A percentile compares a stretch with the other conserved stretches of the same genome.
Evolutionary conservation across 768 basidiomycete genomes (phyloP).

Genomic region (Pulveroboletus sp.): DNA sequence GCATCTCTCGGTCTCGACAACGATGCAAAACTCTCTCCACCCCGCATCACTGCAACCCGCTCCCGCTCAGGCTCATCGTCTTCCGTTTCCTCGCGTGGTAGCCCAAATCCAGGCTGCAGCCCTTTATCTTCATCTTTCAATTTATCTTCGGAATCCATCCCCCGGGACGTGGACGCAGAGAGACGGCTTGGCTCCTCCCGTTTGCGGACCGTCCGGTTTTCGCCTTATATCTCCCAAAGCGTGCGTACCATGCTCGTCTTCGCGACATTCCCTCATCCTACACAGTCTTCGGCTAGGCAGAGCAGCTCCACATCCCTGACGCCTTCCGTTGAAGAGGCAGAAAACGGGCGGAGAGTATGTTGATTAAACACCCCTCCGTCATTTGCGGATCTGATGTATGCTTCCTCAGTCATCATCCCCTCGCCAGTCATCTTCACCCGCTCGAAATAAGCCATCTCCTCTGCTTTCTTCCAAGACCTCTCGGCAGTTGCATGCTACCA

Average conservation of each 20-base stretch:
- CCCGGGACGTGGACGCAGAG: slow-evolving; percentile 29
- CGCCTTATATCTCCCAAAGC: slow-evolving; percentile 29
- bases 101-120: slow-evolving; percentile 31
- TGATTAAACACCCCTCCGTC: slow-evolving; percentile 24
- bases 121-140: slow-evolving; percentile 37
- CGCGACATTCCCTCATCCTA: not conserved
- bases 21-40: slow-evolving; percentile 31
- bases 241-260: slow-evolving; percentile 16
- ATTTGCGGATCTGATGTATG: slow-evolving; percentile 34
- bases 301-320: slow-evolving; percentile 43
- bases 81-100: slow-evolving; percentile 43
- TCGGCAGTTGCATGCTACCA: slow-evolving; percentile 59
- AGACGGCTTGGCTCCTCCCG: slow-evolving; percentile 27
- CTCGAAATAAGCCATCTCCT: slow-evolving; percentile 40
- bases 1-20: slow-evolving; percentile 73
- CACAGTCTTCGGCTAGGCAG: slow-evolving; percentile 42
- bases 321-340: slow-evolving; percentile 21
- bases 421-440: slow-evolving; percentile 39
- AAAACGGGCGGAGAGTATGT: slow-evolving; percentile 31
- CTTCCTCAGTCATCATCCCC: slow-evolving; percentile 35
- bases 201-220: slow-evolving; percentile 28
- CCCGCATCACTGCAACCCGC: slow-evolving; percentile 24
- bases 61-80: slow-evolving; percentile 44
- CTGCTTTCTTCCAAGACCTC: slow-evolving; percentile 47
- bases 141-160: slow-evolving; percentile 23